Evolutionary conservation across 495 filamentous ascomycete species (phyloP), one percentile per base, ranked within the genome.

Genomic region (Penicillium macrosclerotiorum): DNA sequence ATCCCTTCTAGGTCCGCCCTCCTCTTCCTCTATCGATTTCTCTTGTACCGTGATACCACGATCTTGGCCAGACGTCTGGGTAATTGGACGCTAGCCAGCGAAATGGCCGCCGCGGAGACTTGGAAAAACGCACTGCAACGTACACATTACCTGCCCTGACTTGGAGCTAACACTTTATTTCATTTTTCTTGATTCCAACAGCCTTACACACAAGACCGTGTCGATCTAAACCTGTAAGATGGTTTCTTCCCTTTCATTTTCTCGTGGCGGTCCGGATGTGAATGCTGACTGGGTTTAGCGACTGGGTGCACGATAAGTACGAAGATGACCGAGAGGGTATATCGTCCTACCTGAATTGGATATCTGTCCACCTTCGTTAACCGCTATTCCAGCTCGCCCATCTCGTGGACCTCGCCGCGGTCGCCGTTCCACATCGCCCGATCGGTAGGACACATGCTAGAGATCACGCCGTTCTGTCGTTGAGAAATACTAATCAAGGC

Each of bases 231-330:
- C 68, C 67, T 75, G 80, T 83, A 59, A 59, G 49, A 47, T 33
- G 6, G 14, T 39, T 41, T 18, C 24, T 27, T 39, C 8, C 20
- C 14, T 20, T 37, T 45, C 19, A 34, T 9, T 26, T 47, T 13
- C n/a, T n/a, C n/a, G n/a, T 29, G 9, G 7, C 37, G 19, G 41
- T 42, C 51, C 24, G 55, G 13, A 18, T 16, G 16, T 14, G 18
- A 32, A 20, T 31, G 39, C 49, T 68, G 41, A 60, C 31, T 11
- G 42, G 13, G 25, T 43, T 36, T 52, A 94, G 88, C 49, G 89
- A 95, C 63, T 94, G 90, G 90, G 85, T 92, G 50, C 89, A 95
- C 60, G 89, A 95, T 68, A 86, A 82, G 59, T 95, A 79, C 55
- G 86, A 91, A 59, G 88, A 88, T 53, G 75, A 75, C 59, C 58